Evolutionary conservation across 2,329 filamentous ascomycete species (phyloP), one percentile per base, ranked within the genome.

Genomic region (Cladosporium sp.): DNA sequence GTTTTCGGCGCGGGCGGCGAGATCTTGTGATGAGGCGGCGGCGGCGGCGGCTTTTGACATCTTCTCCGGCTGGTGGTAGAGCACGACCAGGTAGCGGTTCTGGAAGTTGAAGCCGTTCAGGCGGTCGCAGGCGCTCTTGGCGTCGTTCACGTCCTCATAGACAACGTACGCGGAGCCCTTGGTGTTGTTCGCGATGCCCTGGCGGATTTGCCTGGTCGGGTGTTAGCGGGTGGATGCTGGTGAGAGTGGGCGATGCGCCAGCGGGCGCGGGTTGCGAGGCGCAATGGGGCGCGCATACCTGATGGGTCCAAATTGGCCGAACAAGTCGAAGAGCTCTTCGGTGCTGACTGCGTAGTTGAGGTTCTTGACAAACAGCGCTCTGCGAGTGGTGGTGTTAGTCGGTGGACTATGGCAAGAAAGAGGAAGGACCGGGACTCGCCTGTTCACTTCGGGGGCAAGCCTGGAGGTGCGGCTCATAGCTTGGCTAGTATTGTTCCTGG

Each of bases 341-440:
- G 92, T 86, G 67, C 90, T 93, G 68, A 98, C 91, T 86, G 94
- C 95, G 83, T 96, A 97, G 86, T 91, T 95, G 78, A 97, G 83
- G 83, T 98, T 97, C 88, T 97, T 97, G 67, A 97, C 92, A 83
- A 97, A 97, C 78, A 98, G 88, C 85, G 93, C 92, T 85, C 92
- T 95, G 56, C 50, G 50, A 54, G 53, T n/a, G n/a, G 57, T 57
- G 57, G 38, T 45, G 45, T 43, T 45, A 43, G 38, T 49, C 25
- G 48, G 32, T 35, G 30, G 40, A 43, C 30, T 29, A 19, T 18
- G 51, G 30, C 29, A 35, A n/a, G 43, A 43, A 22, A 13, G 36
- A 16, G 12, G 25, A 35, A 39, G 36, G 33, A 35, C 7, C 30
- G 39, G 48, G 54, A 78, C 85, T 69, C 77, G 94, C 90, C 90